Conservation (phyloP, 1,284 basidiomycete species). For the Agaricales sp. region DNA sequence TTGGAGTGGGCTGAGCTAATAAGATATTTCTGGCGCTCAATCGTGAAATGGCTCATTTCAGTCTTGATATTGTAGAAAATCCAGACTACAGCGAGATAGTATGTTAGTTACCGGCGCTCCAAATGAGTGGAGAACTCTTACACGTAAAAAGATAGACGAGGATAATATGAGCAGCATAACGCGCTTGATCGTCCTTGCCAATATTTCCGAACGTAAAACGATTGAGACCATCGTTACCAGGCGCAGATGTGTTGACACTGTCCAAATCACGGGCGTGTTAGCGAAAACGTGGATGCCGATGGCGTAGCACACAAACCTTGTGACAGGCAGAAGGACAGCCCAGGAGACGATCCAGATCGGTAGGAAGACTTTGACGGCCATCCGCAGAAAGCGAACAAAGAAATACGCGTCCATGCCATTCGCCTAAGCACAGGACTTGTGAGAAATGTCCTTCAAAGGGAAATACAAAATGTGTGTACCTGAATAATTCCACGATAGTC, state of each 20-base stretch:
- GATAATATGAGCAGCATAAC: constrained; percentile 72
- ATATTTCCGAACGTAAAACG: constrained; percentile 81
- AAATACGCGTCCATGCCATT: constrained; percentile 95
- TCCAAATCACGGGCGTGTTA: neutral
- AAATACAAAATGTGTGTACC: neutral
- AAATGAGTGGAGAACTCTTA: constrained; percentile 24
- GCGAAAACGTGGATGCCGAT: neutral
- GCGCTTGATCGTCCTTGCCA: constrained; percentile 29
- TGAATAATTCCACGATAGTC: constrained; percentile 49
- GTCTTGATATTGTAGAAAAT: constrained; percentile 72
- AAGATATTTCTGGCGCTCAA: constrained; percentile 78
- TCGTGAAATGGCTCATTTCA: constrained; percentile 78
- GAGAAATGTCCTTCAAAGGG: neutral
- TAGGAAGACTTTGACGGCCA: constrained; percentile 71
- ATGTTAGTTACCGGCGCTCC: too few species aligned
- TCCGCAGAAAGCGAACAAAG: constrained; percentile 81
- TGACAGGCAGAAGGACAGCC: constrained; percentile 61
- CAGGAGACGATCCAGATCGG: constrained; percentile 79
- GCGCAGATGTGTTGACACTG: constrained; percentile 41
- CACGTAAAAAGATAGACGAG: constrained; percentile 69
- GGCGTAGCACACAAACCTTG: constrained; percentile 14
- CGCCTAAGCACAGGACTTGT: constrained; percentile 18
- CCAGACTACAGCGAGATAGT: constrained; percentile 47
- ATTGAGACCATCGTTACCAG: constrained; percentile 53
- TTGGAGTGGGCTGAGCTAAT: constrained; percentile 63